phyloP scores from a whole-genome alignment of 306 rosid genomes.

The Quercus ilex region DNA sequence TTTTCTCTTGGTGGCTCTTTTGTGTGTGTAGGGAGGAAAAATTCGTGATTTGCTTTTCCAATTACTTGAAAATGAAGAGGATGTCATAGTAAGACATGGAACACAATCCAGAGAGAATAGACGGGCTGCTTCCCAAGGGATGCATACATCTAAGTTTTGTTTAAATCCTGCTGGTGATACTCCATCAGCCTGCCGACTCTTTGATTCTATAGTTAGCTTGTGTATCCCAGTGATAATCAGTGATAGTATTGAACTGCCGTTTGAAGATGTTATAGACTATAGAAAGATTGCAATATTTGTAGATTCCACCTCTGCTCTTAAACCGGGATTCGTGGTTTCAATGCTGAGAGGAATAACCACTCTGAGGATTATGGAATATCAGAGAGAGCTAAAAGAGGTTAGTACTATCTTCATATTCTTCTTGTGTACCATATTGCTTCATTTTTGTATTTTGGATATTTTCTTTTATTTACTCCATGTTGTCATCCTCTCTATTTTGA shows the following conservation, averaged over 20 bases:
- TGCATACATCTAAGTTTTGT: constrained; percentile 92
- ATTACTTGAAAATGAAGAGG: constrained; percentile 68
- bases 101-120: constrained; percentile 89
- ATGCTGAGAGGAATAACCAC: constrained; percentile 50
- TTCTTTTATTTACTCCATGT: constrained; percentile 15
- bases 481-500: neutral
- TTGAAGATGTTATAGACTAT: constrained; percentile 88
- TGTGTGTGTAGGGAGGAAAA: constrained; percentile 74
- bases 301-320: constrained; percentile 57
- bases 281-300: constrained; percentile 78
- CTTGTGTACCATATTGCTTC: neutral
- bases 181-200: constrained; percentile 94
- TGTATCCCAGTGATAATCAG: constrained; percentile 88
- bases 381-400: constrained; percentile 78
- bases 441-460: neutral
- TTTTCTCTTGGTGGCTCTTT: neutral
- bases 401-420: constrained; percentile 25
- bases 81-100: constrained; percentile 81
- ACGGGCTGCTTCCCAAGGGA: constrained; percentile 87
- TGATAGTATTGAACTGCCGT: constrained; percentile 82
- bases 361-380: constrained; percentile 68
- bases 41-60: constrained; percentile 79
- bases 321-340: constrained; percentile 65
- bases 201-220: constrained; percentile 92
- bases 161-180: constrained; percentile 98